These are phyloP conservation scores for Penicillium silybi DNA, from an alignment of 495 filamentous ascomycete species.

Conservation along the genomic window DNA sequence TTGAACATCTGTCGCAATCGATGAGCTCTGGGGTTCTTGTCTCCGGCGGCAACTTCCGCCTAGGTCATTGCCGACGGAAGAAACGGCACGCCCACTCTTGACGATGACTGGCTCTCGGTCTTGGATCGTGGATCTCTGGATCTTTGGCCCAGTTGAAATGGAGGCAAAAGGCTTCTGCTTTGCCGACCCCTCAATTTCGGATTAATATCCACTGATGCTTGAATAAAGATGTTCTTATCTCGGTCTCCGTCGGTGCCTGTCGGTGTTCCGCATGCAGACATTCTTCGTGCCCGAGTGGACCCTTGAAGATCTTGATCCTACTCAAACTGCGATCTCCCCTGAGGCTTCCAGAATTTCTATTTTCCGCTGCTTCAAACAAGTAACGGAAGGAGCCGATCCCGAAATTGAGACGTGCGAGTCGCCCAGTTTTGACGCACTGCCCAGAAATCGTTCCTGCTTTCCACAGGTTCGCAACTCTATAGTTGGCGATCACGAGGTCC, in stretches of 20 bases:
- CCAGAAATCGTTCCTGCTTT: constrained; percentile 1
- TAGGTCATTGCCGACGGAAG: constrained; percentile 22
- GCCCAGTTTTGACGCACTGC: neutral
- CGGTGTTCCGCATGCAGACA: constrained; percentile 11
- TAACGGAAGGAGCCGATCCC: neutral
- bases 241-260: constrained; percentile 20
- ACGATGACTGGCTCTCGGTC: constrained; percentile 16
- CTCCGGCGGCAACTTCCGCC: constrained; percentile 3
- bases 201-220: constrained; percentile 12
- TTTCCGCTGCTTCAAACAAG: neutral
- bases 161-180: neutral
- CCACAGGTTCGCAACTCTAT: neutral
- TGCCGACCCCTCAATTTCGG: constrained; percentile 7
- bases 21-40: neutral
- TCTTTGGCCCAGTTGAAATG: neutral
- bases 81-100: constrained; percentile 14
- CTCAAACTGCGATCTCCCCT: neutral
- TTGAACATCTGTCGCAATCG: neutral
- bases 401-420: neutral
- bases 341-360: neutral
- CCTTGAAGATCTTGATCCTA: neutral
- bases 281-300: constrained; percentile 3
- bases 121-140: constrained; percentile 2
- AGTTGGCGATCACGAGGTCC: neutral
- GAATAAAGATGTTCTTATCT: neutral